These are phyloP conservation scores for Withania somnifera DNA, from an alignment of 305 asterid species.

Conservation along the genomic window DNA sequence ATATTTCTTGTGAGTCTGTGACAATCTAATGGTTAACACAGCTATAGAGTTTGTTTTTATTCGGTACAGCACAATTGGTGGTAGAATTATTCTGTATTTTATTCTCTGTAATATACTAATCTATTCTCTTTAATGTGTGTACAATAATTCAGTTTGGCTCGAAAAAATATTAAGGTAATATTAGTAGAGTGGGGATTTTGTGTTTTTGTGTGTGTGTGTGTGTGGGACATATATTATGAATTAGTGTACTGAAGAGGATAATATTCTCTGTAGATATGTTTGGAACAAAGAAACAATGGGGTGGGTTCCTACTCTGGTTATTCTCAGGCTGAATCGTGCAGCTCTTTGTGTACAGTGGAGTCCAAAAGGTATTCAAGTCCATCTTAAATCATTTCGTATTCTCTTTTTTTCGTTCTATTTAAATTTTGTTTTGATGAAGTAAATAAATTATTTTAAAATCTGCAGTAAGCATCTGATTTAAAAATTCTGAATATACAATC, in stretches of 20 bases:
- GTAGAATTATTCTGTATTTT: neutral
- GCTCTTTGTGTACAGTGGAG: slow-evolving; percentile 99
- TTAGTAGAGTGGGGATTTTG: neutral
- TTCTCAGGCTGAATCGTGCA: slow-evolving; percentile 95
- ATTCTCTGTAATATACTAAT: neutral
- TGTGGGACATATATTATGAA: neutral
- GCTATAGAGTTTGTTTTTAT: neutral
- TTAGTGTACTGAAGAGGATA: neutral
- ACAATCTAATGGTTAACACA: neutral
- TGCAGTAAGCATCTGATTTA: neutral
- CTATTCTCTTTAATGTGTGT: neutral
- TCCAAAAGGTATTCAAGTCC: slow-evolving; percentile 63
- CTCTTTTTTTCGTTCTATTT: neutral
- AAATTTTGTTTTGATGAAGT: neutral
- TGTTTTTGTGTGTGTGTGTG: neutral
- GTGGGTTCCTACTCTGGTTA: slow-evolving; percentile 97
- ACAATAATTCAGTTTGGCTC: neutral
- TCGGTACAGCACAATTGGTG: neutral
- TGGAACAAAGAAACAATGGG: slow-evolving; percentile 77
- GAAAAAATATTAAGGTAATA: neutral
- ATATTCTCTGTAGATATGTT: slow-evolving; percentile 46
- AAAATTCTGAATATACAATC: neutral
- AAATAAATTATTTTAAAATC: neutral
- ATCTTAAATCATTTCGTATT: neutral
- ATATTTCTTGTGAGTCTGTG: neutral